A percentile compares a stretch with the other conserved stretches of the same genome.
Evolutionary conservation across 371 early-diverging fungal genomes (phyloP).

Genomic region (Dipsacomyces acuminosporus): DNA sequence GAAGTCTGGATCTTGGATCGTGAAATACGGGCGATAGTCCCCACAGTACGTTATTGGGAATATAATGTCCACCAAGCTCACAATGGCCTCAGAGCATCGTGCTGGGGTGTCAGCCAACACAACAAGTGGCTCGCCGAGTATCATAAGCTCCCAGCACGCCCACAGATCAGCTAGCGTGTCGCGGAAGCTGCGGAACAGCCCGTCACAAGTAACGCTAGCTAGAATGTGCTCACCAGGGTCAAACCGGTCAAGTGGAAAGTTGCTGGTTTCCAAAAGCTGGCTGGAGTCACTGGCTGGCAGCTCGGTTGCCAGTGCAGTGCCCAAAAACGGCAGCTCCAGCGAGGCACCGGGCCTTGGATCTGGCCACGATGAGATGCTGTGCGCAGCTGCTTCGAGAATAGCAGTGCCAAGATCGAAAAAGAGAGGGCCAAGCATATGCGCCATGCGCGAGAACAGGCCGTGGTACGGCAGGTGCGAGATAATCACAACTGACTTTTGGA

Average conservation of each 20-base stretch:
- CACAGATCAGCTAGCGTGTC: conserved; percentile 77
- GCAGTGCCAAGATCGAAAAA: conserved; percentile 74
- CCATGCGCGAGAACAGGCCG: conserved; percentile 76
- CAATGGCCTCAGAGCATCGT: conserved; percentile 78
- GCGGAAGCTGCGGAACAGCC: conserved; percentile 73
- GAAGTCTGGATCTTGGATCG: conserved; percentile 93
- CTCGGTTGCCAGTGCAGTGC: conserved; percentile 61
- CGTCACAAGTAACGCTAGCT: conserved; percentile 60
- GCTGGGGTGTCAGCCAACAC: conserved; percentile 86
- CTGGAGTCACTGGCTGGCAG: conserved; percentile 72
- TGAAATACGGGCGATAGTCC: conserved; percentile 93
- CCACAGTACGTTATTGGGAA: conserved; percentile 95
- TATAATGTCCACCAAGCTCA: conserved; percentile 83
- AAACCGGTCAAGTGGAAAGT: conserved; percentile 62
- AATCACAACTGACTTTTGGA: conserved; percentile 83
- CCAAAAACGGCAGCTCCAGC: conserved; percentile 73
- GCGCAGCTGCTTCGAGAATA: conserved; percentile 76
- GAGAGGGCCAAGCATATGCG: conserved; percentile 69
- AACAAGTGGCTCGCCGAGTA: conserved; percentile 87
- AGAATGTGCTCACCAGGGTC: conserved; percentile 70
- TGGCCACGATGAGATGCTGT: conserved; percentile 77
- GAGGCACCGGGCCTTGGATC: conserved; percentile 21
- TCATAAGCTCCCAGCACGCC: conserved; percentile 91
- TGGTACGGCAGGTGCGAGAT: conserved; percentile 84
- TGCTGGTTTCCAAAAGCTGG: conserved; percentile 74